A percentile compares a stretch with the other conserved stretches of the same genome.
These are phyloP conservation scores for Sarcodon sp. DNA, from an alignment of 768 basidiomycete species.

Conservation along the genomic window DNA sequence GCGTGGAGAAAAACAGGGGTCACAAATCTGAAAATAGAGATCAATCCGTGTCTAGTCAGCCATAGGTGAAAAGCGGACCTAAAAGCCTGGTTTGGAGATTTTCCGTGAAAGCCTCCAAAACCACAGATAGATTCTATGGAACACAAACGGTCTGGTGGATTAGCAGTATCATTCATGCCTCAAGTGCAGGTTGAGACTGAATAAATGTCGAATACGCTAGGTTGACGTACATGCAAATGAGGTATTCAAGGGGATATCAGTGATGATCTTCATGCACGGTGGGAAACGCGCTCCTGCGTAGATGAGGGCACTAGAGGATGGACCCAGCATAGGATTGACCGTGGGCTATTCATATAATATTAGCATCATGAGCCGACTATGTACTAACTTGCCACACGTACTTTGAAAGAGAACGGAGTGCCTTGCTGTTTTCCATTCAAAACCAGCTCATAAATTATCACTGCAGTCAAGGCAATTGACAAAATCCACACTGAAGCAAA, in stretches of 20 bases:
- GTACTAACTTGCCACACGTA: constrained; percentile 12
- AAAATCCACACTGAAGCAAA: constrained; percentile 19
- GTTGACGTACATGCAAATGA: constrained; percentile 41
- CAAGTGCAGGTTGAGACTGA: constrained; percentile 6
- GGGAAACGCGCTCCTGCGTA: constrained; percentile 87
- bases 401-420: constrained; percentile 77
- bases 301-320: constrained; percentile 73
- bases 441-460: constrained; percentile 81
- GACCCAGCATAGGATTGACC: constrained; percentile 87
- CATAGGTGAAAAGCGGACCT: constrained; percentile 18
- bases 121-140: constrained; percentile 77
- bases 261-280: constrained; percentile 77
- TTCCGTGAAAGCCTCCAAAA: constrained; percentile 57
- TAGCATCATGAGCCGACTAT: background rate
- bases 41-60: background rate
- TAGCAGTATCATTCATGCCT: constrained; percentile 80
- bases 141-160: constrained; percentile 59
- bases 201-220: background rate
- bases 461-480: constrained; percentile 52
- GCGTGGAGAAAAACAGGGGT: constrained; percentile 88
- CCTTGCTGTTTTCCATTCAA: constrained; percentile 68
- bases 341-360: constrained; percentile 35
- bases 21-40: constrained; percentile 36
- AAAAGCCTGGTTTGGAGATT: constrained; percentile 42
- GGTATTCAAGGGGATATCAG: constrained; percentile 38